Base-by-base conservation (phyloP, 23 red algal species). In the Gracilaria gracilis region DNA sequence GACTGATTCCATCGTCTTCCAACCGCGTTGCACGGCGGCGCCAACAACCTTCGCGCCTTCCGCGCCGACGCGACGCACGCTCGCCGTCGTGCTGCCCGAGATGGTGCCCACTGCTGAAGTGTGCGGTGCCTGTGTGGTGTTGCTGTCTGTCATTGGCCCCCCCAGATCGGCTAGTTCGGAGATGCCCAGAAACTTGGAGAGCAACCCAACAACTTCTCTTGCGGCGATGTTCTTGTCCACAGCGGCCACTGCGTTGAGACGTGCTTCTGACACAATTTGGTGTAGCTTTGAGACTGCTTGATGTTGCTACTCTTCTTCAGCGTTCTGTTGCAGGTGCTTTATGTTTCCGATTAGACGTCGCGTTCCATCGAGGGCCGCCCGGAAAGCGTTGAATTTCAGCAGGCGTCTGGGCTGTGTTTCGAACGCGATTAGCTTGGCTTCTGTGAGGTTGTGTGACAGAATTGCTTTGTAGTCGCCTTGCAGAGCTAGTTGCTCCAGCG, bases 391-490 rank as follows among this genome's bases (percentile, higher is more conserved):
- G 12, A 21, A 28, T 31, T 67, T 67, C 12, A 67, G 16, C 33
- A 67, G 12, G 33, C 62, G 62, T 31, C 16, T 28, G 16, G 62
- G 62, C 33, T 67, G 62, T 21, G 62, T 67, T 15, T 67, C 62
- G 62, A 33, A 67, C n/a, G 9, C 1, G 24, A 67, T 67, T 2
- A 67, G 33, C 33, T 67, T 67, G 6, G 62, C 62, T 31, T 67
- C 62, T 13, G 62, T 67, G 6, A 67, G 62, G 20, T 67, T 67
- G 62, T 67, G 62, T 21, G 62, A 67, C 62, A 67, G 62, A 12
- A 21, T 67, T 28, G 62, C 62, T 2, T 67, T 67, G 62, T 67
- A 67, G 24, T 67, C 62, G 62, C 62, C 62, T 31, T 67, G 62
- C 62, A 67, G 33, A 12, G 62, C 62, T 15, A 67, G 62, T 67